These are phyloP conservation scores for Paxillus involutus DNA, from an alignment of 768 basidiomycete species.

Conservation along the genomic window DNA sequence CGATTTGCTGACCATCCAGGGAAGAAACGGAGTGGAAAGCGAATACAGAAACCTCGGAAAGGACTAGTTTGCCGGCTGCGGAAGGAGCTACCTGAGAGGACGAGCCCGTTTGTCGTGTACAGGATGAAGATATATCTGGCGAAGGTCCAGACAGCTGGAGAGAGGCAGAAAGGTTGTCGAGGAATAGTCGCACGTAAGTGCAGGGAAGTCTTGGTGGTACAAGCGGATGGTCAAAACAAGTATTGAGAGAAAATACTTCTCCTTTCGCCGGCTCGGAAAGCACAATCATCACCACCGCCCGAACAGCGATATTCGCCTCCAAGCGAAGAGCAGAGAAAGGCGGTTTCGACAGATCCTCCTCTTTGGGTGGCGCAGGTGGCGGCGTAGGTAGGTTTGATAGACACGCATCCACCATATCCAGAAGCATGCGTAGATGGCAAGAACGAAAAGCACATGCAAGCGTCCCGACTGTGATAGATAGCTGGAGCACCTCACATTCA, in stretches of 20 bases:
- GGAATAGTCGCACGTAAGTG: constrained; percentile 54
- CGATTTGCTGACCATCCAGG: constrained; percentile 25
- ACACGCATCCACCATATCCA: constrained; percentile 40
- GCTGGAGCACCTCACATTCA: constrained; percentile 33
- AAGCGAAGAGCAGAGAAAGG: constrained; percentile 30
- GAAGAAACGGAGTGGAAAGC: constrained; percentile 37
- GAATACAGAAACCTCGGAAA: constrained; percentile 58
- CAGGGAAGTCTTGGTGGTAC: constrained; percentile 49
- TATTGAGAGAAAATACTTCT: constrained; percentile 16
- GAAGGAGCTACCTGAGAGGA: constrained; percentile 1
- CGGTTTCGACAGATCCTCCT: constrained; percentile 9
- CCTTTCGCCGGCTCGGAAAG: constrained; percentile 32
- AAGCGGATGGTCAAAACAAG: constrained; percentile 62
- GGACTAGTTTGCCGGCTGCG: constrained; percentile 16
- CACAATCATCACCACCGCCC: constrained; percentile 50
- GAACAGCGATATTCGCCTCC: constrained; percentile 34
- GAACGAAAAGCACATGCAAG: constrained; percentile 58
- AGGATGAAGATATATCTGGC: constrained; percentile 2
- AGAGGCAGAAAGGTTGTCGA: constrained; percentile 37
- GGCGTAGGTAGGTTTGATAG: constrained; percentile 22
- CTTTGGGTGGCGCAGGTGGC: constrained; percentile 11
- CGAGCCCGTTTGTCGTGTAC: constrained; percentile 1
- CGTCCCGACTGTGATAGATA: constrained; percentile 47
- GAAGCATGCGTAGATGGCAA: constrained; percentile 52
- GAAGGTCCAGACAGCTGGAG: constrained; percentile 10